Evolutionary conservation across 2,329 filamentous ascomycete genomes (phyloP), one percentile per base, ranked within the genome.

Genomic region (Lithohypha guttulata): DNA sequence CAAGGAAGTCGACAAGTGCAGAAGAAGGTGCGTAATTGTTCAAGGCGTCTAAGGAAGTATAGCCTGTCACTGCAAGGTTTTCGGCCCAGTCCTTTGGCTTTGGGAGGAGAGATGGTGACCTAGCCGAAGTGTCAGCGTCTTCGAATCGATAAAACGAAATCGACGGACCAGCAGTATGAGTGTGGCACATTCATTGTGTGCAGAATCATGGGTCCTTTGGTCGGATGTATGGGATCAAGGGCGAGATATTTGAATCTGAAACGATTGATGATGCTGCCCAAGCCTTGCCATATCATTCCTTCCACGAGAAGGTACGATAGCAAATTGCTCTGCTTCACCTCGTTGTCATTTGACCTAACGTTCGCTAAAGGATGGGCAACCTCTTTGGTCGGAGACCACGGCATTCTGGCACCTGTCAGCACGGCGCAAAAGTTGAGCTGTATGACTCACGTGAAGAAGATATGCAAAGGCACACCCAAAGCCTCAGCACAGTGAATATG

Each of bases 361-460:
- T 70, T 71, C 0, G 68, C 67, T 34, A 73, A 48, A 0, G 69
- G 69, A 52, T 71, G 68, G 0, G 66, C 61, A 45, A 69, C 69
- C 1, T 56, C 58, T 22, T 46, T 52, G 2, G 68, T 70, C 4
- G 51, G 54, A 17, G 52, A 62, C 62, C 64, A 73, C 3, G 69
- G 69, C 68, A 72, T 73, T 9, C n/a, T n/a, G n/a, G n/a, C n/a
- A n/a, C n/a, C n/a, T n/a, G n/a, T n/a, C n/a, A n/a, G n/a, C n/a
- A n/a, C n/a, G n/a, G n/a, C n/a, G n/a, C n/a, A n/a, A n/a, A n/a
- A n/a, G n/a, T n/a, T n/a, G n/a, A n/a, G n/a, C n/a, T n/a, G n/a
- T n/a, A n/a, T n/a, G n/a, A n/a, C n/a, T n/a, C n/a, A n/a, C n/a
- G 60, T 72, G 43, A 69, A 68, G 46, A 73, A 64, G 45, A 73